Evolutionary conservation across 345 rosid species (phyloP).

Genomic region (Eutrema japonicum): DNA sequence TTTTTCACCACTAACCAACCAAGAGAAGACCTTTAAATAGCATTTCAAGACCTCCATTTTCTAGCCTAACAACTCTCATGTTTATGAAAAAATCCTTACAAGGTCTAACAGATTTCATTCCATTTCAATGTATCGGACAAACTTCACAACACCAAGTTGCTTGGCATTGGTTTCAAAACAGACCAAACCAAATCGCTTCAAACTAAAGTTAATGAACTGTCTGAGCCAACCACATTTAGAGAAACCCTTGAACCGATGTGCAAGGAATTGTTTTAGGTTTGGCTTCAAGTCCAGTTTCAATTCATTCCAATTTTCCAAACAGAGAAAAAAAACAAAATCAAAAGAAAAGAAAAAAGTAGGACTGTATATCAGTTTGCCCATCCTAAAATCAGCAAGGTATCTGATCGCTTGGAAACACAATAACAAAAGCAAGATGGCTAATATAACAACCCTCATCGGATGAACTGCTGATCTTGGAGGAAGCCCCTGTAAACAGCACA

Average conservation of each 20-base stretch:
- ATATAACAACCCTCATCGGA: conserved; percentile 96
- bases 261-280: neutral
- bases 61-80: conserved; percentile 33
- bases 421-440: conserved; percentile 32
- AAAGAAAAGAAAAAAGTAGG: conserved; percentile 19
- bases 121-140: neutral
- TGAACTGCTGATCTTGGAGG: conserved; percentile 98
- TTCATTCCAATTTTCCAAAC: conserved; percentile 21
- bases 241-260: neutral
- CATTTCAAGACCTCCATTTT: conserved; percentile 22
- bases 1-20: conserved; percentile 22
- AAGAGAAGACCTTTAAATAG: conserved; percentile 13
- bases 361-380: conserved; percentile 14
- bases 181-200: conserved; percentile 8
- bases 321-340: neutral
- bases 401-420: conserved; percentile 26
- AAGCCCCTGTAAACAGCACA: conserved; percentile 65
- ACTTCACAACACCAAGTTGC: conserved; percentile 27
- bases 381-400: conserved; percentile 23
- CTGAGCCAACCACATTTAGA: conserved; percentile 2
- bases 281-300: conserved; percentile 28
- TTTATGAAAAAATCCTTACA: conserved; percentile 5
- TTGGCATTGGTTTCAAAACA: conserved; percentile 22
- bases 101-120: conserved; percentile 14
- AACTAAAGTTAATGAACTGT: neutral